These are phyloP conservation scores for Gastrodia elata DNA, from an alignment of 106 monocot species.

Conservation along the genomic window DNA sequence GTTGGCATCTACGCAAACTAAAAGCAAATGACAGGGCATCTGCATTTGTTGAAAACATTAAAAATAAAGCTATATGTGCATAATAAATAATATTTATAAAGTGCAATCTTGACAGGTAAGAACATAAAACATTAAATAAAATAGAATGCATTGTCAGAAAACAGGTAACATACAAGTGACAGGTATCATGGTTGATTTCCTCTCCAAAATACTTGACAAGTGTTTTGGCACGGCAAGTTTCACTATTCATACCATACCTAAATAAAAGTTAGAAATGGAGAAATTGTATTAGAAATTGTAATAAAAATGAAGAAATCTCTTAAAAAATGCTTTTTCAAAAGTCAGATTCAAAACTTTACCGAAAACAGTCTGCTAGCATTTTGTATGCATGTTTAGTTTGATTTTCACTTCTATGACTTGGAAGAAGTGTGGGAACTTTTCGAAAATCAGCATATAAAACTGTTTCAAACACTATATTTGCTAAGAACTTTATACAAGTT, in stretches of 20 bases:
- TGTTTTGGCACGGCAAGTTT: conserved; percentile 67
- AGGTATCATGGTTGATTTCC: conserved; percentile 46
- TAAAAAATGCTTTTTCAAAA: background rate
- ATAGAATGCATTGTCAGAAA: background rate
- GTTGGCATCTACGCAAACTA: too few relatives aligned
- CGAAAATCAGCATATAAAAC: conserved; percentile 73
- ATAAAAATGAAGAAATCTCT: too few relatives aligned
- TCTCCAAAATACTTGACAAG: conserved; percentile 94
- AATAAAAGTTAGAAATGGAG: background rate
- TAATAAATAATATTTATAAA: too few relatives aligned
- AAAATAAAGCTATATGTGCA: too few relatives aligned
- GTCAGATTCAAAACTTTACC: conserved; percentile 24
- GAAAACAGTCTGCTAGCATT: conserved; percentile 88
- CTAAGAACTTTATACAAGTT: background rate
- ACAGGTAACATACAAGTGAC: conserved; percentile 44
- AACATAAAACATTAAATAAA: background rate
- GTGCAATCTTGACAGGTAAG: background rate
- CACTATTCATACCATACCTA: conserved; percentile 86
- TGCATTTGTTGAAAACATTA: too few relatives aligned
- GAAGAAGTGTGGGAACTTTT: conserved; percentile 82
- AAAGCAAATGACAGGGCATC: too few relatives aligned
- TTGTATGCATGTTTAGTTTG: conserved; percentile 69
- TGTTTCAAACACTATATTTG: conserved; percentile 19
- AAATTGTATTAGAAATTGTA: background rate
- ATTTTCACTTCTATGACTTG: conserved; percentile 75